Percentiles rank a stretch among this genome's conserved stretches.
Conservation (phyloP, 495 filamentous ascomycete genomes). For the Aspergillus kassunensis region DNA sequence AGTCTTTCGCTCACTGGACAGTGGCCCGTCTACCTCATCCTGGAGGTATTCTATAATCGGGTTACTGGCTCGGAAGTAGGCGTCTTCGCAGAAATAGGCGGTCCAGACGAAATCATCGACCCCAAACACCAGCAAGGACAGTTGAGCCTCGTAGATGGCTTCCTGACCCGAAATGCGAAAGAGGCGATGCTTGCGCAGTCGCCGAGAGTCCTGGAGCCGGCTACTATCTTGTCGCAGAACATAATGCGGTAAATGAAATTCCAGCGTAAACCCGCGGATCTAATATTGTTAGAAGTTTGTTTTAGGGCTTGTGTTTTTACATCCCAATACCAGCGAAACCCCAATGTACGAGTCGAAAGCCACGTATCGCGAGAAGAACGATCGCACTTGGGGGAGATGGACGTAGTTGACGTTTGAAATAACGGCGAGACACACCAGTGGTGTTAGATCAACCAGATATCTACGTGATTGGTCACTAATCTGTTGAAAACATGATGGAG, state of each 20-base stretch:
- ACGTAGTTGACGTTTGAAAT: constrained; percentile 12
- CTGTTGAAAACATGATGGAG: not conserved
- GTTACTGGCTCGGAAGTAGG: not conserved
- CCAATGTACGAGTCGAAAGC: constrained; percentile 18
- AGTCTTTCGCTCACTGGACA: not conserved
- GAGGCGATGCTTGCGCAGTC: constrained; percentile 16
- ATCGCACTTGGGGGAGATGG: constrained; percentile 16
- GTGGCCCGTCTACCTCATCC: not conserved
- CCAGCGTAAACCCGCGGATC: constrained; percentile 17
- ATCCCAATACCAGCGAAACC: constrained; percentile 14
- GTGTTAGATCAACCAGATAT: constrained; percentile 20
- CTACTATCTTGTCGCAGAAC: constrained; percentile 15
- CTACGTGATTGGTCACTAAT: constrained; percentile 6
- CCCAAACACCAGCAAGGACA: constrained; percentile 24
- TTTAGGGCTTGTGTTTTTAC: not conserved
- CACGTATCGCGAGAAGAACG: constrained; percentile 19
- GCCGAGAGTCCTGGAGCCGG: constrained; percentile 13
- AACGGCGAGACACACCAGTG: constrained; percentile 11
- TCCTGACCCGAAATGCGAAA: constrained; percentile 7
- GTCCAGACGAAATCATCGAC: constrained; percentile 7
- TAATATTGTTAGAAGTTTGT: constrained; percentile 1
- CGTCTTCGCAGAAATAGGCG: not conserved
- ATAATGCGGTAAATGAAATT: constrained; percentile 31
- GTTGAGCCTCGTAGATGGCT: constrained; percentile 26
- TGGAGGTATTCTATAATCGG: not conserved